Conservation (phyloP, 2,329 filamentous ascomycete species). For the Alternaria viburni region DNA sequence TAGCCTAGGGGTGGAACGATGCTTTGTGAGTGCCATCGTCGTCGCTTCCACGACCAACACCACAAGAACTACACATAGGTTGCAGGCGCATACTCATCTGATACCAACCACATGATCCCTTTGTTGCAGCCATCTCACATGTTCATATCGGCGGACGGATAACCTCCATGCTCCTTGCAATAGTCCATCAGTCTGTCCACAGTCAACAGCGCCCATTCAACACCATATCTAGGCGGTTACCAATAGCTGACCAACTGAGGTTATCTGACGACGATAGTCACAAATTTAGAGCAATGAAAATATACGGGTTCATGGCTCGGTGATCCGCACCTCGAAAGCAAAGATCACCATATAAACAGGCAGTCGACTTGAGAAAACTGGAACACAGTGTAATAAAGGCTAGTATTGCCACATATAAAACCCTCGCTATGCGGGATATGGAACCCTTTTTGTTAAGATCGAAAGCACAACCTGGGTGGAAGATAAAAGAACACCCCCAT, state of each 20-base stretch:
- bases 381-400: background rate
- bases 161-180: background rate
- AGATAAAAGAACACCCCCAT: background rate
- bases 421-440: background rate
- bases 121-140: background rate
- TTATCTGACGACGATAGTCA: too few relatives aligned
- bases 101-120: background rate
- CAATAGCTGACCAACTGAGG: background rate
- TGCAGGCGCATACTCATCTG: background rate
- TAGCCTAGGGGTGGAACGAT: background rate
- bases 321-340: background rate
- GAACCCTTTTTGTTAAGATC: background rate
- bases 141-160: background rate
- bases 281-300: background rate
- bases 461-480: background rate
- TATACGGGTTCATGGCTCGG: background rate
- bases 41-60: background rate
- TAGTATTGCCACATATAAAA: background rate
- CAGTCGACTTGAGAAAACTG: background rate
- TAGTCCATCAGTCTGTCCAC: background rate
- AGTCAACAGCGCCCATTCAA: too few relatives aligned
- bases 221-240: background rate
- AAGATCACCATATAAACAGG: background rate
- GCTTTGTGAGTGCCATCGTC: background rate
- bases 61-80: background rate